Evolutionary conservation across 805 yeast species (phyloP).

Genomic region (Tetrapisispora fleetii): DNA sequence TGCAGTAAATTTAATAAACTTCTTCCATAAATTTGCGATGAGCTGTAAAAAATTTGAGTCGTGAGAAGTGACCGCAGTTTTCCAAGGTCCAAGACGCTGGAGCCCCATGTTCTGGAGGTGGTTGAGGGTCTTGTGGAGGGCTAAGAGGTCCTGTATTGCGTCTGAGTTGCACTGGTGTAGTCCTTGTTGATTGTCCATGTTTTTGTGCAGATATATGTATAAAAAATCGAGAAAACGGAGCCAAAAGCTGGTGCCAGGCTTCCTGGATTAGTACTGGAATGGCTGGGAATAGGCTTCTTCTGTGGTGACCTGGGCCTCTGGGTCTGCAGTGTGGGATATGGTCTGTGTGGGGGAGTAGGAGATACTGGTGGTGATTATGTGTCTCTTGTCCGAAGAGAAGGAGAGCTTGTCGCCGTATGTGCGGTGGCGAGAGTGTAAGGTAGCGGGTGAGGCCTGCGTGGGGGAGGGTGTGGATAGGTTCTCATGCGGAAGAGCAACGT

Average conservation of each 20-base stretch:
- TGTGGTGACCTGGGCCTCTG: constrained; percentile 13
- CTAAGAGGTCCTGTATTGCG: background rate
- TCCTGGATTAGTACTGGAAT: constrained; percentile 7
- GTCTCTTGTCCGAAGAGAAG: background rate
- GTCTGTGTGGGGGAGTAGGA: constrained; percentile 23
- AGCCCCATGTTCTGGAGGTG: background rate
- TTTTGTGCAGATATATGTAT: background rate
- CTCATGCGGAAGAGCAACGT: no score
- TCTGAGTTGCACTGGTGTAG: background rate
- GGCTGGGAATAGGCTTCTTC: constrained; percentile 28
- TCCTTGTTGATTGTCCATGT: background rate
- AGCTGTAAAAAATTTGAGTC: constrained; percentile 1
- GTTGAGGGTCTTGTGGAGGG: background rate
- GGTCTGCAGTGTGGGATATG: background rate
- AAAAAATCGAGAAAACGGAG: background rate
- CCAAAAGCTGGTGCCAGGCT: no score
- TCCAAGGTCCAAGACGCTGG: background rate
- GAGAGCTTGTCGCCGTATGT: constrained; percentile 2
- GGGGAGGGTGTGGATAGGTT: background rate
- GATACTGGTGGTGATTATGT: constrained; percentile 2
- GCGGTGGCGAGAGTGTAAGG: constrained; percentile 4
- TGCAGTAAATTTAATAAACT: background rate
- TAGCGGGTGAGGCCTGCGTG: background rate
- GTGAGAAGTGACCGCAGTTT: background rate
- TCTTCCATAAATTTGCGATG: background rate